Evolutionary conservation across 2,329 filamentous ascomycete genomes (phyloP), one percentile per base, ranked within the genome.

Genomic region (Xylogone sp.): DNA sequence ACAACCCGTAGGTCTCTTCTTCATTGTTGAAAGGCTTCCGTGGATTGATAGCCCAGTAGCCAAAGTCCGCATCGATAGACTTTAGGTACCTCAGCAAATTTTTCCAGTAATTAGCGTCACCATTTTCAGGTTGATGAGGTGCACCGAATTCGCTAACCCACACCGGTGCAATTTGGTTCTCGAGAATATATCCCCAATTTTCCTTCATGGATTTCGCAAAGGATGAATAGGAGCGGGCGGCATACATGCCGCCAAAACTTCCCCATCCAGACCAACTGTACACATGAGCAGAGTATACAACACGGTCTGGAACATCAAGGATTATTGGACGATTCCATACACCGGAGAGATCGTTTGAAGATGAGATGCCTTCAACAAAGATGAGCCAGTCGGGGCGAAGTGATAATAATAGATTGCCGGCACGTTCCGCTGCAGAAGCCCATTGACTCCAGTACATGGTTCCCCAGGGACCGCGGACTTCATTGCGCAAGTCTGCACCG

Each of bases 201-300:
- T 74, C 65, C 21, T 76, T 72, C 84, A 87, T 87, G 48, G 82
- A 74, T 49, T 72, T 65, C 21, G 75, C 78, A 61, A 88, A 87
- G n/a, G 80, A 82, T 10, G 72, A 69, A 64, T 87, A 88, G 24
- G 70, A 70, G 5, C 84, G 77, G 65, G 79, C 78, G 8, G 78
- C 73, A 64, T 83, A 88, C 3, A 82, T 77, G 2, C 82, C 81
- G 24, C 74, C 77, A 54, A 73, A 64, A 58, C 76, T 81, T 34
- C 83, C 83, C 85, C 84, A 88, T 50, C 85, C 84, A 16, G 82
- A 86, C 84, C 84, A 88, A 27, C 75, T 72, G 64, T 88, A 87
- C 20, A 87, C 83, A 65, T 88, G 84, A 2, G 82, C 77, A 53
- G 82, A 84, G 69, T 87, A 88, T 27, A 88, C 83, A 21, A 87